Conservation (phyloP, 2,329 filamentous ascomycete genomes). For the Hymenoscyphus infarciens region DNA sequence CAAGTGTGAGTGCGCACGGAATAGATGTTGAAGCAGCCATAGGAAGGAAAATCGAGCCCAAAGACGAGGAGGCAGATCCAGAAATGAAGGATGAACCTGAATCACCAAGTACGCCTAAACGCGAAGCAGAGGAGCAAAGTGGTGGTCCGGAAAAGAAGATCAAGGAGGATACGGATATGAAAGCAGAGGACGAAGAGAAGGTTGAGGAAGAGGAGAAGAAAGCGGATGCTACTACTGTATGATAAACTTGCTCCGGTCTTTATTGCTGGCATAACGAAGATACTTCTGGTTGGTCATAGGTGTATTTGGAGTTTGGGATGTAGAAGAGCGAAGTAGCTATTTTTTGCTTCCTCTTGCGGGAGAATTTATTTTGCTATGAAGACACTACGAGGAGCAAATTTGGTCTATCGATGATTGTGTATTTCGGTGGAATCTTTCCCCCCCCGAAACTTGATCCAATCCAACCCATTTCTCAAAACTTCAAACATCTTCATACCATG, state of each 20-base stretch:
- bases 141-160: conserved; percentile 44
- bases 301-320: too few species aligned
- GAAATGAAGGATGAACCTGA: conserved; percentile 32
- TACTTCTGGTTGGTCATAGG: too few species aligned
- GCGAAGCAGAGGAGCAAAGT: conserved; percentile 51
- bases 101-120: conserved; percentile 45
- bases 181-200: conserved; percentile 25
- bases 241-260: conserved; percentile 1
- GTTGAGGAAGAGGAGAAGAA: conserved; percentile 22
- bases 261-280: too few species aligned
- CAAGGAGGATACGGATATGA: conserved; percentile 39
- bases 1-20: conserved; percentile 47
- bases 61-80: conserved; percentile 17
- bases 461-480: too few species aligned
- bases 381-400: too few species aligned
- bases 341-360: too few species aligned
- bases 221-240: conserved; percentile 24
- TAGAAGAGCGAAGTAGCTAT: too few species aligned
- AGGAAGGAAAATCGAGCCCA: conserved; percentile 45
- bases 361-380: too few species aligned
- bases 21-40: conserved; percentile 61
- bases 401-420: too few species aligned
- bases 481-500: too few species aligned
- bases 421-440: too few species aligned
- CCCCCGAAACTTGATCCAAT: too few species aligned